Conservation (phyloP, 768 basidiomycete genomes). For the Hericium coralloides region DNA sequence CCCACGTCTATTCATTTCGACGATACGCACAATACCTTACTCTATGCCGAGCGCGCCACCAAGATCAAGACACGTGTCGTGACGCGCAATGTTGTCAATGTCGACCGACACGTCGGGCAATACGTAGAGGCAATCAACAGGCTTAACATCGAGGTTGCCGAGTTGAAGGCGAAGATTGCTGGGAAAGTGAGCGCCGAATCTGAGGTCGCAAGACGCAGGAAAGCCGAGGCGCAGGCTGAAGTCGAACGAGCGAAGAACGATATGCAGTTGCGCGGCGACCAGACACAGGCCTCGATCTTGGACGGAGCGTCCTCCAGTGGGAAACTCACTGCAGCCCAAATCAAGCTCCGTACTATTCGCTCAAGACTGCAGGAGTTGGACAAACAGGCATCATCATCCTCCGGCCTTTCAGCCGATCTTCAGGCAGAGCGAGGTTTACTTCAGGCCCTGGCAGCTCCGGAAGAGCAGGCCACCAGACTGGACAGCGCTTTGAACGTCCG, state of each 20-base stretch:
- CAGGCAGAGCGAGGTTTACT: slow-evolving; percentile 67
- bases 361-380: slow-evolving; percentile 53
- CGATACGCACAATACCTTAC: slow-evolving; percentile 95
- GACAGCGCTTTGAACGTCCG: slow-evolving; percentile 50
- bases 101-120: slow-evolving; percentile 89
- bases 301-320: slow-evolving; percentile 73
- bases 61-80: slow-evolving; percentile 98
- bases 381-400: slow-evolving; percentile 25
- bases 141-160: slow-evolving; percentile 74
- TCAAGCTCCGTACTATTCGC: slow-evolving; percentile 56
- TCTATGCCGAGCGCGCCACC: slow-evolving; percentile 96
- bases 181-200: slow-evolving; percentile 57
- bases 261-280: slow-evolving; percentile 60
- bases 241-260: slow-evolving; percentile 68
- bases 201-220: slow-evolving; percentile 57
- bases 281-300: slow-evolving; percentile 58
- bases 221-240: slow-evolving; percentile 61
- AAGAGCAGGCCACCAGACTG: slow-evolving; percentile 56
- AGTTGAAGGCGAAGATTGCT: slow-evolving; percentile 79
- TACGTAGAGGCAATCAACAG: slow-evolving; percentile 93
- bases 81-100: slow-evolving; percentile 90
- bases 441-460: slow-evolving; percentile 54
- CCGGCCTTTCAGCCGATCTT: slow-evolving; percentile 43
- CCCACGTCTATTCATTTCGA: slow-evolving; percentile 95
- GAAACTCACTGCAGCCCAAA: slow-evolving; percentile 59